Percentiles rank a stretch among this genome's conserved stretches.
These are phyloP conservation scores for Cladosporium sphaerospermum DNA, from an alignment of 2,329 filamentous ascomycete species.

Conservation along the genomic window DNA sequence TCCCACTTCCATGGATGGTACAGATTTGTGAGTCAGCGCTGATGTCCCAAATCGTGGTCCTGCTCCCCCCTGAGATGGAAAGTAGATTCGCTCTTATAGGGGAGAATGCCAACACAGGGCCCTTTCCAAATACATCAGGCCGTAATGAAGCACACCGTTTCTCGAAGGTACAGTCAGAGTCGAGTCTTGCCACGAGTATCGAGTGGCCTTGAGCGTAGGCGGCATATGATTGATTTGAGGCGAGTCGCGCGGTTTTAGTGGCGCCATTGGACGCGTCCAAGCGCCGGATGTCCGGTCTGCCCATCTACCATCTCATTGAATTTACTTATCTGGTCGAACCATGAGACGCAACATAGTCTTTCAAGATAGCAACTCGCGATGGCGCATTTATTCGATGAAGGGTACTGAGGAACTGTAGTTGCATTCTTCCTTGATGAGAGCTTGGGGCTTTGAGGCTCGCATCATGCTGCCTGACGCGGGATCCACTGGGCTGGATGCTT, in stretches of 20 bases:
- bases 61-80: slow-evolving; percentile 18
- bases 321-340: no score
- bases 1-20: slow-evolving; percentile 19
- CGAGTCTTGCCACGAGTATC: neutral
- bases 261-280: slow-evolving; percentile 4
- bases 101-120: slow-evolving; percentile 17
- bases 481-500: neutral
- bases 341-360: no score
- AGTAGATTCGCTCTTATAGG: slow-evolving; percentile 16
- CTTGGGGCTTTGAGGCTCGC: no score
- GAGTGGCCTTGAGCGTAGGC: neutral
- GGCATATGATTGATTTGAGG: neutral
- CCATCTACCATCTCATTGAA: slow-evolving; percentile 5
- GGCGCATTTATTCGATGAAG: no score
- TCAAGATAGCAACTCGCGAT: no score
- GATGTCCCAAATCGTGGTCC: slow-evolving; percentile 20
- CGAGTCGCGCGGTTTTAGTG: neutral
- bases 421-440: no score
- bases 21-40: slow-evolving; percentile 9
- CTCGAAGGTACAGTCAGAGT: neutral
- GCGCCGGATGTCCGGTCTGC: slow-evolving; percentile 3
- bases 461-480: neutral
- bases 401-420: no score
- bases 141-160: neutral
- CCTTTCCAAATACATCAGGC: slow-evolving; percentile 3